These are phyloP conservation scores for Zymoseptoria pseudotritici DNA, from an alignment of 2,329 filamentous ascomycete genomes.

Conservation along the genomic window DNA sequence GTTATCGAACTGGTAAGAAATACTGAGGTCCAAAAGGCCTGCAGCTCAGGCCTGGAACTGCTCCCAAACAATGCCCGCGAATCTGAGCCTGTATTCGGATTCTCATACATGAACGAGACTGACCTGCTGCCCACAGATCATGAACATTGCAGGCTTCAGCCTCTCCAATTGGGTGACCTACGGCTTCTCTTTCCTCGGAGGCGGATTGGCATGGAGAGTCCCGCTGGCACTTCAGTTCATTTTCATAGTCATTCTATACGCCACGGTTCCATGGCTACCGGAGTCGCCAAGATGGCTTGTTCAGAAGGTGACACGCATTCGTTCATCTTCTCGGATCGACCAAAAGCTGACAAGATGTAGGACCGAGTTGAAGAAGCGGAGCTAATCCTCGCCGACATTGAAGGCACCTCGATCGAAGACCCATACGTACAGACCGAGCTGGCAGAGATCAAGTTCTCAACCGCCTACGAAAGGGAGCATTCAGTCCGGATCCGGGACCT, in stretches of 20 bases:
- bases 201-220: conserved; percentile 39
- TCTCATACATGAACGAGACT: neutral
- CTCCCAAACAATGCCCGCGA: neutral
- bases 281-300: conserved; percentile 44
- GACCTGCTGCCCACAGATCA: conserved; percentile 22
- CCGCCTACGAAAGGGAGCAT: conserved; percentile 45
- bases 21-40: neutral
- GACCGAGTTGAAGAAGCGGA: conserved; percentile 41
- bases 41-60: neutral
- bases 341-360: neutral
- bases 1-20: conserved; percentile 30
- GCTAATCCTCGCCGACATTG: conserved; percentile 43
- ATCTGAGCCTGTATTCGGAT: neutral
- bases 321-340: neutral
- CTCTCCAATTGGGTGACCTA: conserved; percentile 48
- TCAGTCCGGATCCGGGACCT: conserved; percentile 45
- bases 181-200: conserved; percentile 41
- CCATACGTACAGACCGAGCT: conserved; percentile 39
- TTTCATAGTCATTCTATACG: conserved; percentile 42
- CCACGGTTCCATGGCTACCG: conserved; percentile 41
- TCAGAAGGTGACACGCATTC: conserved; percentile 21
- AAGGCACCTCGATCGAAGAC: conserved; percentile 38
- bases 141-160: conserved; percentile 43
- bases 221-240: conserved; percentile 45
- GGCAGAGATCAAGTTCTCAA: conserved; percentile 42